A percentile compares a stretch with the other conserved stretches of the same genome.
phyloP scores from a whole-genome alignment of 371 early-diverging fungal genomes.

The Rhizopus arrhizus region DNA sequence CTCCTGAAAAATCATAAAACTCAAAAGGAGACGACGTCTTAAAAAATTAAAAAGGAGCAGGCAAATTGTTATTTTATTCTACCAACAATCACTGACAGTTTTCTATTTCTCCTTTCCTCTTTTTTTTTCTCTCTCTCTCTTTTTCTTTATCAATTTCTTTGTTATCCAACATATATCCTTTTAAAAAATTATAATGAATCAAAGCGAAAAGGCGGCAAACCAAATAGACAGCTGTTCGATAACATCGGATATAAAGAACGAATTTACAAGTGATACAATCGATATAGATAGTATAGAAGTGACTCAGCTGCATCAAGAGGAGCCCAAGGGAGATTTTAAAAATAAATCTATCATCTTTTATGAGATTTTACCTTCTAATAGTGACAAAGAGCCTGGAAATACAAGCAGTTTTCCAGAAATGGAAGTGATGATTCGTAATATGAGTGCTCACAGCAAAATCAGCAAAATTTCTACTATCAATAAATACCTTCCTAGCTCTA shows the following conservation, averaged over 20 bases:
- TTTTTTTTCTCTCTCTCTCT: not conserved
- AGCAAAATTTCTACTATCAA: too few relatives aligned
- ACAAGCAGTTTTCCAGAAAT: not conserved
- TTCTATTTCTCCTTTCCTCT: not conserved
- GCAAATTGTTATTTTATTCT: not conserved
- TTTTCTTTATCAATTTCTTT: not conserved
- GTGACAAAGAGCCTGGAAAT: not conserved
- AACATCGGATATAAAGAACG: too few relatives aligned
- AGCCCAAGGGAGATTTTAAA: not conserved
- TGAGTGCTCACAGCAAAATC: not conserved
- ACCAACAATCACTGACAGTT: not conserved
- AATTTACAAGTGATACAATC: too few relatives aligned
- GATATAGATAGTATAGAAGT: not conserved
- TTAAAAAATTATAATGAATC: too few relatives aligned
- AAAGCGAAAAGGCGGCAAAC: too few relatives aligned
- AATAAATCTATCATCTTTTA: too few relatives aligned
- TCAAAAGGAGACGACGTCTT: not conserved
- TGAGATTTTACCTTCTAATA: too few relatives aligned
- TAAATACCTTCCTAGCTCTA: too few relatives aligned
- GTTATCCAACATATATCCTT: too few relatives aligned
- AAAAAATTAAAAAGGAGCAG: not conserved
- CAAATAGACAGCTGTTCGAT: too few relatives aligned
- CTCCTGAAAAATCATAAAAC: not conserved
- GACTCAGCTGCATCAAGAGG: not conserved
- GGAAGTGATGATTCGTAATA: not conserved